Conservation (phyloP, 768 basidiomycete species). For the Cystobasidium onofrii region DNA sequence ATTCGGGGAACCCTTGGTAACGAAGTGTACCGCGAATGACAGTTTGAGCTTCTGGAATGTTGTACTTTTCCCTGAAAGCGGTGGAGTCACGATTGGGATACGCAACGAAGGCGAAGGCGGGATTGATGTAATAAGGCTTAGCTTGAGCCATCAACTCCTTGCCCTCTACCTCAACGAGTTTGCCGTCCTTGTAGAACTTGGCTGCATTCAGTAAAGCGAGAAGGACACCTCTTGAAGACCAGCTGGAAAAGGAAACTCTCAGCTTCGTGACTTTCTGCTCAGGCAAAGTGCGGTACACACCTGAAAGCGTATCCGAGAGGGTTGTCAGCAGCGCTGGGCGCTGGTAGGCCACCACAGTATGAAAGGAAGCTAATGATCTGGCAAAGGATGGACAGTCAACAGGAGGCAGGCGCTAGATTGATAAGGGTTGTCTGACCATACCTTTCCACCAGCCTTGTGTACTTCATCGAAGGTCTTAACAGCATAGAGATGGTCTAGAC, state of each 20-base stretch:
- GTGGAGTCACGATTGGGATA: slow-evolving; percentile 95
- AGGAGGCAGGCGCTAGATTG: neutral
- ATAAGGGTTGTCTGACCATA: slow-evolving; percentile 45
- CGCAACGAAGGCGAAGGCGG: slow-evolving; percentile 89
- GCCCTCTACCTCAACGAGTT: slow-evolving; percentile 62
- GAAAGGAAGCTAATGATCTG: slow-evolving; percentile 84
- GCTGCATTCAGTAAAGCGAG: slow-evolving; percentile 88
- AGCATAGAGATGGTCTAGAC: slow-evolving; percentile 68
- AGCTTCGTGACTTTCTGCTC: neutral
- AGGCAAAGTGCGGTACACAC: neutral
- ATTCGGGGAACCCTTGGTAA: slow-evolving; percentile 94
- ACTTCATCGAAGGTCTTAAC: slow-evolving; percentile 90
- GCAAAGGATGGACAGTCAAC: neutral
- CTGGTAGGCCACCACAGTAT: slow-evolving; percentile 92
- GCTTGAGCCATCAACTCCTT: slow-evolving; percentile 81
- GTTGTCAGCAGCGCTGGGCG: slow-evolving; percentile 81
- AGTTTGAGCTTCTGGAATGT: slow-evolving; percentile 86
- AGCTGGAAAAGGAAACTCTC: slow-evolving; percentile 44
- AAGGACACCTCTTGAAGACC: slow-evolving; percentile 92
- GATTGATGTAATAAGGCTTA: slow-evolving; percentile 87
- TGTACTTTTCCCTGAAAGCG: slow-evolving; percentile 82
- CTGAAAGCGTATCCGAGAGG: slow-evolving; percentile 99
- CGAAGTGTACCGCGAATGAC: slow-evolving; percentile 85
- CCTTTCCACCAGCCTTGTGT: slow-evolving; percentile 89
- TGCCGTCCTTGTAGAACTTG: slow-evolving; percentile 62